phyloP scores from a whole-genome alignment of 257 asterid genomes.

The Echites panduratus region DNA sequence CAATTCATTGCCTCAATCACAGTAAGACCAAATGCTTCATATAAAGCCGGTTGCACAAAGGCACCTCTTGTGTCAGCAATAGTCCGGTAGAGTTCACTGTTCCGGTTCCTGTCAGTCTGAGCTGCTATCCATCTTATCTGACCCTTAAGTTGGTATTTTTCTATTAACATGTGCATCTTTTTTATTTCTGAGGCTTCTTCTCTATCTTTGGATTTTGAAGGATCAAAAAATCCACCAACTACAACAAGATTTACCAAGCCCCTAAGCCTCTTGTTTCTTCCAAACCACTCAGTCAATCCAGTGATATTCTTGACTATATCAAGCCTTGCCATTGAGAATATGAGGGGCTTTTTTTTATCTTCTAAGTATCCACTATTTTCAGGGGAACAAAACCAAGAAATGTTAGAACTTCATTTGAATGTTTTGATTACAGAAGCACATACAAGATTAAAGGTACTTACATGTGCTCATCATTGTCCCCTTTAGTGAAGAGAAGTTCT shows the following conservation, averaged over 20 bases:
- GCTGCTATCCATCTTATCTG: slow-evolving; percentile 92
- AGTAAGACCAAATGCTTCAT: slow-evolving; percentile 86
- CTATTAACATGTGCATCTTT: slow-evolving; percentile 70
- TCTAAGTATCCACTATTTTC: slow-evolving; percentile 62
- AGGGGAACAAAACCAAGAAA: background rate
- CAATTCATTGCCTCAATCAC: slow-evolving; percentile 94
- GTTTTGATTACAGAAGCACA: background rate
- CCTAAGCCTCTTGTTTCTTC: slow-evolving; percentile 72
- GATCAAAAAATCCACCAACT: slow-evolving; percentile 89
- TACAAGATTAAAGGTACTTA: slow-evolving; percentile 25
- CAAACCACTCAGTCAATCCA: slow-evolving; percentile 87
- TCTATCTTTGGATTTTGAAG: slow-evolving; percentile 74
- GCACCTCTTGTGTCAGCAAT: slow-evolving; percentile 89
- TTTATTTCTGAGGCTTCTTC: slow-evolving; percentile 80
- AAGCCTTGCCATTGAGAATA: slow-evolving; percentile 95
- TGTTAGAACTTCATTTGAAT: background rate
- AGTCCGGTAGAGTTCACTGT: slow-evolving; percentile 71
- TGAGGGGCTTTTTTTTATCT: slow-evolving; percentile 69
- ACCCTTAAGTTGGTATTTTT: slow-evolving; percentile 65
- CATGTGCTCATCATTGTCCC: slow-evolving; percentile 69
- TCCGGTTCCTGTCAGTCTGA: slow-evolving; percentile 63
- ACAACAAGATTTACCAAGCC: slow-evolving; percentile 71
- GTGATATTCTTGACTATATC: slow-evolving; percentile 73
- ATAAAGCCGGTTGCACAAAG: slow-evolving; percentile 83
- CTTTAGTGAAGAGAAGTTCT: slow-evolving; percentile 66